These are phyloP conservation scores for Fomitopsis schrenkii DNA, from an alignment of 1,284 basidiomycete genomes.

Conservation along the genomic window DNA sequence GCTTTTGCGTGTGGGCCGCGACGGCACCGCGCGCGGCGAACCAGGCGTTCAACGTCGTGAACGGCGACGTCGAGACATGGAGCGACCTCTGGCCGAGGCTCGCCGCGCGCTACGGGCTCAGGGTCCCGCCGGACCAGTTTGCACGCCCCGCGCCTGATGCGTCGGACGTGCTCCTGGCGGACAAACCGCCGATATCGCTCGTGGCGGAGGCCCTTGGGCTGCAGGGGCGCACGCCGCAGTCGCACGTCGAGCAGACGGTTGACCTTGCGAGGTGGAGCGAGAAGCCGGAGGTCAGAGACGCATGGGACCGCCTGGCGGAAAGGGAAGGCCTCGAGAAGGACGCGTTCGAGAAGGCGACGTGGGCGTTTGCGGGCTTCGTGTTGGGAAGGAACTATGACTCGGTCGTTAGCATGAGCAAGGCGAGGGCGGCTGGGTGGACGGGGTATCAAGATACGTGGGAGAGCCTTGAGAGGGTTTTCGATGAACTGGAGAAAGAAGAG, in stretches of 20 bases:
- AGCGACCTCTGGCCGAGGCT: neutral
- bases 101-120: neutral
- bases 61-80: conserved; percentile 1
- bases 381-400: neutral
- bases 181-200: conserved; percentile 1
- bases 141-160: neutral
- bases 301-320: neutral
- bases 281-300: neutral
- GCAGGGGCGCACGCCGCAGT: neutral
- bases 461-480: neutral
- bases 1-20: neutral
- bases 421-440: neutral
- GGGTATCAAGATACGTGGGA: neutral
- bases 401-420: neutral
- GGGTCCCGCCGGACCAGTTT: neutral
- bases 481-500: neutral
- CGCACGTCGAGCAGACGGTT: neutral
- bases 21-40: neutral
- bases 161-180: neutral
- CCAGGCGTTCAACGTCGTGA: conserved; percentile 2
- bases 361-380: neutral
- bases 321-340: neutral
- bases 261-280: neutral
- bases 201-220: neutral
- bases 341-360: conserved; percentile 1